Percentiles rank a stretch among this genome's conserved stretches.
Evolutionary conservation across 371 early-diverging fungal genomes (phyloP).

Genomic region (Cokeromyces recurvatus): DNA sequence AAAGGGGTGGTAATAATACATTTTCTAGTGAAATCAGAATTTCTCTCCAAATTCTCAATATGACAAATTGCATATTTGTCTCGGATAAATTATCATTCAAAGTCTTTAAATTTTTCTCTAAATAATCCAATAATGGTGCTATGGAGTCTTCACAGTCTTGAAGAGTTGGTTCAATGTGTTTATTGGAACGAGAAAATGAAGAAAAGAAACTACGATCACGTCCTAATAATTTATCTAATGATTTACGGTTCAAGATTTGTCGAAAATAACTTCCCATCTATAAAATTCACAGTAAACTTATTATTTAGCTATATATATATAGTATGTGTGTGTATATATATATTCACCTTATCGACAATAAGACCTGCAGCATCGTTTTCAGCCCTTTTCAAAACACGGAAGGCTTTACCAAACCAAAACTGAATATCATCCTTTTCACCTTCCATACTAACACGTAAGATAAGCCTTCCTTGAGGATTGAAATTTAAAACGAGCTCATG

Average conservation of each 20-base stretch:
- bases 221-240: constrained; percentile 36
- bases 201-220: constrained; percentile 43
- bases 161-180: constrained; percentile 39
- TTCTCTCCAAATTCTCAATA: constrained; percentile 84
- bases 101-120: constrained; percentile 80
- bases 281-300: background rate
- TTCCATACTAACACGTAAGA: constrained; percentile 82
- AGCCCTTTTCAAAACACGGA: constrained; percentile 71
- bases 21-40: constrained; percentile 69
- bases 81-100: constrained; percentile 75
- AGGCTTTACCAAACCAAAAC: constrained; percentile 86
- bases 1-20: constrained; percentile 78
- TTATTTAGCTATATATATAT: too few species aligned
- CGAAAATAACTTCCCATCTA: constrained; percentile 60
- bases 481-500: constrained; percentile 83
- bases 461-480: constrained; percentile 78
- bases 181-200: constrained; percentile 28
- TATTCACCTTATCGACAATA: constrained; percentile 65
- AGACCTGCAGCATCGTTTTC: constrained; percentile 66
- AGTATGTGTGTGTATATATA: too few species aligned
- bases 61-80: constrained; percentile 74
- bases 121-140: constrained; percentile 77
- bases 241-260: constrained; percentile 47
- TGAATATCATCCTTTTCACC: constrained; percentile 90
- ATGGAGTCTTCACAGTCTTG: constrained; percentile 77